Conservation (phyloP, 73 alveolate species). For the Durusdinium trenchii region DNA sequence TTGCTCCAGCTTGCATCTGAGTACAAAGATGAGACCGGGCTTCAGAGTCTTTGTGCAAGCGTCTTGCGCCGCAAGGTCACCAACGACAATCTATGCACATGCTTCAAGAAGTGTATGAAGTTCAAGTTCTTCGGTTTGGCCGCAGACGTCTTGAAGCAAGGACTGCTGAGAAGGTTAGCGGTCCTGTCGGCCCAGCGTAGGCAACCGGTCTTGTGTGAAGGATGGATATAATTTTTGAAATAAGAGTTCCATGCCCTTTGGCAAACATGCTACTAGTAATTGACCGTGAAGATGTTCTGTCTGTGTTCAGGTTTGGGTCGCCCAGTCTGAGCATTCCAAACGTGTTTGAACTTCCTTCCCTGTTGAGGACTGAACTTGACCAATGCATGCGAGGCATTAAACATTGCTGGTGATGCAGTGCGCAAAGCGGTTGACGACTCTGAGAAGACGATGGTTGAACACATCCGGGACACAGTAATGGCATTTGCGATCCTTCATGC, state of each 20-base stretch:
- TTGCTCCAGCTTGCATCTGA: neutral
- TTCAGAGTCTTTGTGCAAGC: neutral
- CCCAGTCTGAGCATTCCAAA: neutral
- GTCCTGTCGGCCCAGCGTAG: neutral
- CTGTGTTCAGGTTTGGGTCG: neutral
- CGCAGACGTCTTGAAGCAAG: neutral
- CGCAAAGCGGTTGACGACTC: neutral
- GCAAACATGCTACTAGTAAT: too few relatives aligned
- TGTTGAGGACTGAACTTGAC: neutral
- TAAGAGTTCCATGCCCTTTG: too few relatives aligned
- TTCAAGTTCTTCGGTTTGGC: neutral
- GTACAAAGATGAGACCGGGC: neutral
- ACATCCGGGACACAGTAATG: neutral
- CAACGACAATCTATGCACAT: neutral
- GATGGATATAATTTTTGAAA: too few relatives aligned
- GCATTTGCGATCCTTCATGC: neutral
- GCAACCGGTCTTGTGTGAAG: too few relatives aligned
- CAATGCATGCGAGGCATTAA: neutral
- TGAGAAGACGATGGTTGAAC: neutral
- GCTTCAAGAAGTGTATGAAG: neutral
- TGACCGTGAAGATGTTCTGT: neutral
- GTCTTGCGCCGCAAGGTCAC: neutral
- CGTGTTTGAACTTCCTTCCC: neutral
- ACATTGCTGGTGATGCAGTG: neutral
- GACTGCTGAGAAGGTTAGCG: neutral